These are phyloP conservation scores for Fagus crenata DNA, from an alignment of 306 rosid genomes.

Conservation along the genomic window DNA sequence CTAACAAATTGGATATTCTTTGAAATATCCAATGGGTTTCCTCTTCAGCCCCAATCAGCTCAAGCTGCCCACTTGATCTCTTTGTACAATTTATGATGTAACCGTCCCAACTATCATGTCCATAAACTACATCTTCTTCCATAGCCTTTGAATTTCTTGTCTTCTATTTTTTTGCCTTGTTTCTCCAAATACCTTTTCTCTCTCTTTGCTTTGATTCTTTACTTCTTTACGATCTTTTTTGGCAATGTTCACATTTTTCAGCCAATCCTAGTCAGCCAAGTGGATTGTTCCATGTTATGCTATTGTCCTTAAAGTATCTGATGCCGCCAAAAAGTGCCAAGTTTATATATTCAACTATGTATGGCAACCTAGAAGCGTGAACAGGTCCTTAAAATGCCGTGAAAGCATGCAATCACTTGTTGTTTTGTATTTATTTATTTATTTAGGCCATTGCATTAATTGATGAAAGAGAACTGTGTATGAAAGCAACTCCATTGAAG, in stretches of 20 bases:
- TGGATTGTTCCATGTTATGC: background rate
- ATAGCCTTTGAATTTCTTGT: background rate
- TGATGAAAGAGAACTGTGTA: constrained; percentile 3
- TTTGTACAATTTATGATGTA: constrained; percentile 12
- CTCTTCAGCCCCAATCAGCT: constrained; percentile 29
- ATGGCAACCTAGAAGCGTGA: background rate
- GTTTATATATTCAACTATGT: background rate
- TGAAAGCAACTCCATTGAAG: constrained; percentile 7
- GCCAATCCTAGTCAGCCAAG: constrained; percentile 3
- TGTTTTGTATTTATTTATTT: background rate
- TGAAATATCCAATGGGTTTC: constrained; percentile 26
- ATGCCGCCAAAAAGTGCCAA: constrained; percentile 16
- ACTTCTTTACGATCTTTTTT: constrained; percentile 1
- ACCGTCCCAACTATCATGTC: constrained; percentile 30
- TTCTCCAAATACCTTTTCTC: background rate
- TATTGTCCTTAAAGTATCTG: constrained; percentile 21
- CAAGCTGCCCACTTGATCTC: background rate
- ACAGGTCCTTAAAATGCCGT: background rate
- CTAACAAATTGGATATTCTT: constrained; percentile 24
- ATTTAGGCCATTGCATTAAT: background rate
- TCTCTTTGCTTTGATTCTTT: background rate
- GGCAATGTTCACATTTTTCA: constrained; percentile 3
- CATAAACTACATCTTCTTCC: constrained; percentile 26
- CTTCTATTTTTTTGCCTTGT: background rate
- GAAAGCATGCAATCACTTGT: background rate